Evolutionary conservation across 2,329 filamentous ascomycete species (phyloP).

Genomic region (Fusarium goolgardi): DNA sequence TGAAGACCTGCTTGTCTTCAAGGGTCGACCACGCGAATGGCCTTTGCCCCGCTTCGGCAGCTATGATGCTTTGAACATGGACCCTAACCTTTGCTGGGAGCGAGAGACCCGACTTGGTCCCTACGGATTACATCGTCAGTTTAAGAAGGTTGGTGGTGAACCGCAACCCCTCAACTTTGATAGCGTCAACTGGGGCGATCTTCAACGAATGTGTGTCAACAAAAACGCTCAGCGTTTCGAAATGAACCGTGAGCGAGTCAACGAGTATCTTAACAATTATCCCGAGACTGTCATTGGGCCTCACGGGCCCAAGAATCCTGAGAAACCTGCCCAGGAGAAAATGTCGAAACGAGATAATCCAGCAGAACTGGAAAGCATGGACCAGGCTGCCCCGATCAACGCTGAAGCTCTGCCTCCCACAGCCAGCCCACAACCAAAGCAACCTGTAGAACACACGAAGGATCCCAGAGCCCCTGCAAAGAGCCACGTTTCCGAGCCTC

Average conservation of each 20-base stretch:
- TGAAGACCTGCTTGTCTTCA: conserved; percentile 73
- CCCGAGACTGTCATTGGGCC: conserved; percentile 49
- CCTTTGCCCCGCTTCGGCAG: conserved; percentile 72
- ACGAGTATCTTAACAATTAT: conserved; percentile 59
- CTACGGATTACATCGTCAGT: conserved; percentile 67
- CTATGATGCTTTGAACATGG: conserved; percentile 69
- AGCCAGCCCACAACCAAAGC: conserved; percentile 7
- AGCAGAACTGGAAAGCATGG: conserved; percentile 3
- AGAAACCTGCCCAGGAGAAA: conserved; percentile 16
- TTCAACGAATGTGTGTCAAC: conserved; percentile 74
- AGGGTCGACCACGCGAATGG: conserved; percentile 68
- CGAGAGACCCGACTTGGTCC: conserved; percentile 75
- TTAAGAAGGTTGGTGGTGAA: conserved; percentile 58
- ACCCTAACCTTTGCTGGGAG: conserved; percentile 74
- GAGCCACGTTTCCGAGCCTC: conserved; percentile 55
- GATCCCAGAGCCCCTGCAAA: conserved; percentile 27
- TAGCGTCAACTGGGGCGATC: conserved; percentile 74
- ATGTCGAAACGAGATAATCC: conserved; percentile 23
- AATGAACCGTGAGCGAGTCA: conserved; percentile 54
- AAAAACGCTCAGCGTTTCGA: conserved; percentile 75
- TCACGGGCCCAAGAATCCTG: conserved; percentile 18
- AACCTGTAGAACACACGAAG: conserved; percentile 15
- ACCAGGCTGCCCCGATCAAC: not conserved
- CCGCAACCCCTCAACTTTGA: conserved; percentile 66
- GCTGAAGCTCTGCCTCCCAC: not conserved